Evolutionary conservation across 2,329 filamentous ascomycete species (phyloP), one percentile per base, ranked within the genome.

Genomic region (Fusarium dimerum): DNA sequence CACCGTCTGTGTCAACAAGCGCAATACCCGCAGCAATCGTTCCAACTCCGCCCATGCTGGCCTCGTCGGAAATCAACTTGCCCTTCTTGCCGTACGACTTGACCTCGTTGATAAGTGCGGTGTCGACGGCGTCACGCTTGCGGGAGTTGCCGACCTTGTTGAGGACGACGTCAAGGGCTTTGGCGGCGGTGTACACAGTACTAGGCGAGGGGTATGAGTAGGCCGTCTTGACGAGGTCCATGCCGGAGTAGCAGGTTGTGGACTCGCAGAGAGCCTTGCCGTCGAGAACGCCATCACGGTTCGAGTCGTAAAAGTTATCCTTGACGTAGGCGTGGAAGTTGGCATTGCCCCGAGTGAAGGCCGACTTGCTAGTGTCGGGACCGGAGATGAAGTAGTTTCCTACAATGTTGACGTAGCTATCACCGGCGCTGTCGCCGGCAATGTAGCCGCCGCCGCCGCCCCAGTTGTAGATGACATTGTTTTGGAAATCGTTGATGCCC

Each of bases 381-480:
- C 80, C 81, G 2, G 75, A 76, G 53, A 83, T 78, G 66, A 82
- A 83, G 65, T 83, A 82, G 65, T 83, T 83, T 53, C 78, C 77
- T 47, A 82, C 70, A 50, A 83, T 78, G 54, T 83, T 80, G 6
- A 73, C 78, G 45, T 76, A 72, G 47, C 75, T 80, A 26, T 71
- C 60, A 5, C 74, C 78, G 0, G 61, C 67, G 34, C 76, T 78
- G 54, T 80, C 78, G 3, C 79, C 79, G 0, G 78, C 78, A 47
- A 81, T 83, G 48, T 83, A 83, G 5, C 75, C 80, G 6, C 78
- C 79, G 1, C 79, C 78, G 1, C 72, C 71, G 10, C 79, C 79
- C 74, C 78, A 83, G 62, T 83, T 83, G 60, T 83, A 83, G 3
- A 83, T 61, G 3, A 83, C 63, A 40, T 74, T 77, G 52, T 77